Conservation (phyloP, 2,329 filamentous ascomycete genomes). For the Nigrospora osmanthi region DNA sequence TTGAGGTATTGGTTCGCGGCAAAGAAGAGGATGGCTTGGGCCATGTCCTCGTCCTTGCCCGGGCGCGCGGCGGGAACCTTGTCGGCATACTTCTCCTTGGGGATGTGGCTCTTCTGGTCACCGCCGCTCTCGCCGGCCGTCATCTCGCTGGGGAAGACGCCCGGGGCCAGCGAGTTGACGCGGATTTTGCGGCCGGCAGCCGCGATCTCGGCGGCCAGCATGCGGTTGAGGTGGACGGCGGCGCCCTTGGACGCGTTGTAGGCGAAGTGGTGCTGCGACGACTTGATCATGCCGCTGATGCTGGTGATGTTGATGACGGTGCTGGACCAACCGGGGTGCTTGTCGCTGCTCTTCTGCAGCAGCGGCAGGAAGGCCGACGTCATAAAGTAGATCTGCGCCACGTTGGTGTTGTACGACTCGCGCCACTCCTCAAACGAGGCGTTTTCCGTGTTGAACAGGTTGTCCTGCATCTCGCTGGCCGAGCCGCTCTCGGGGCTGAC, state of each 20-base stretch:
- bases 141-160: conserved; percentile 67
- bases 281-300: conserved; percentile 57
- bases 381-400: conserved; percentile 60
- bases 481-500: conserved; percentile 47
- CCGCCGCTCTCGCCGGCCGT: conserved; percentile 41
- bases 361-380: conserved; percentile 56
- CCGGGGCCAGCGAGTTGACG: conserved; percentile 66
- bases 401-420: conserved; percentile 67
- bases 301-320: conserved; percentile 63
- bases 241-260: conserved; percentile 61
- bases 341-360: conserved; percentile 42
- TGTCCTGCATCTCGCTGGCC: conserved; percentile 42
- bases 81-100: conserved; percentile 45
- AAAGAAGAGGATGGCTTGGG: conserved; percentile 54
- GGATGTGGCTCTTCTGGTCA: conserved; percentile 50
- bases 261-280: conserved; percentile 55
- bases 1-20: conserved; percentile 35
- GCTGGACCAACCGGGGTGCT: conserved; percentile 38
- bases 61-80: conserved; percentile 61
- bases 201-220: conserved; percentile 55
- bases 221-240: conserved; percentile 54
- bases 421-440: conserved; percentile 61
- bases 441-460: conserved; percentile 58
- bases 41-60: conserved; percentile 63
- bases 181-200: conserved; percentile 55